Evolutionary conservation across 495 filamentous ascomycete genomes (phyloP).

Genomic region (Cercophora samala): DNA sequence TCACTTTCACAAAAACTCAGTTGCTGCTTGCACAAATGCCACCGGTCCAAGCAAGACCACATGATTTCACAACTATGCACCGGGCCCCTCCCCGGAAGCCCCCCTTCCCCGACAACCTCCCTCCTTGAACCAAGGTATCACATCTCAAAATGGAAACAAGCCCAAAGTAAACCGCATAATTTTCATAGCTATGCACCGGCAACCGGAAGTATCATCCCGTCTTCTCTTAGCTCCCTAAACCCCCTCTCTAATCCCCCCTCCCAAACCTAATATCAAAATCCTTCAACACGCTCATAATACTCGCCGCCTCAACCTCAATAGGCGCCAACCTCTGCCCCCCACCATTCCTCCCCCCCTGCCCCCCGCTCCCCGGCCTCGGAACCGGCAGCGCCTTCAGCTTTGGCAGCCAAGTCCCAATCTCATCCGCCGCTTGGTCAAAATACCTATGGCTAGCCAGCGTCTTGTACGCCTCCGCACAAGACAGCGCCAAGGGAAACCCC

Average conservation of each 20-base stretch:
- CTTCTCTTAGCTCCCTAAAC: neutral
- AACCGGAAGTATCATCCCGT: neutral
- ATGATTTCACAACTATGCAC: conserved; percentile 26
- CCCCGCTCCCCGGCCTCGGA: conserved; percentile 16
- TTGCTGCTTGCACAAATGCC: too few species aligned
- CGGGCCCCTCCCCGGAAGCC: conserved; percentile 11
- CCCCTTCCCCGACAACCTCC: too few species aligned
- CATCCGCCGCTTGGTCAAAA: conserved; percentile 71
- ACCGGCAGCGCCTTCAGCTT: conserved; percentile 61
- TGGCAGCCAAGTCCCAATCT: conserved; percentile 71
- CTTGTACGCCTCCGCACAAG: conserved; percentile 78
- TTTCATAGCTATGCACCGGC: too few species aligned
- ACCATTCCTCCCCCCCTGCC: conserved; percentile 11
- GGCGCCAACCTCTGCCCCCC: conserved; percentile 49
- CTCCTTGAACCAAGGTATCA: too few species aligned
- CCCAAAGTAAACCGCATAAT: too few species aligned
- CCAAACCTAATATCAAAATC: conserved; percentile 80
- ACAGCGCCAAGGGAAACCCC: conserved; percentile 41
- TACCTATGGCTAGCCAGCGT: conserved; percentile 76
- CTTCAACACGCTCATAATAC: conserved; percentile 80
- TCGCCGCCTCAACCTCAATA: conserved; percentile 80
- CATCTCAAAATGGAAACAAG: too few species aligned
- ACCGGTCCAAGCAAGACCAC: too few species aligned
- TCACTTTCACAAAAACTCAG: neutral
- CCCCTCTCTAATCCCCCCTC: conserved; percentile 29